Evolutionary conservation across 78 protist species (phyloP), one percentile per base, ranked within the genome.

Genomic region (Abeoforma whisleri): DNA sequence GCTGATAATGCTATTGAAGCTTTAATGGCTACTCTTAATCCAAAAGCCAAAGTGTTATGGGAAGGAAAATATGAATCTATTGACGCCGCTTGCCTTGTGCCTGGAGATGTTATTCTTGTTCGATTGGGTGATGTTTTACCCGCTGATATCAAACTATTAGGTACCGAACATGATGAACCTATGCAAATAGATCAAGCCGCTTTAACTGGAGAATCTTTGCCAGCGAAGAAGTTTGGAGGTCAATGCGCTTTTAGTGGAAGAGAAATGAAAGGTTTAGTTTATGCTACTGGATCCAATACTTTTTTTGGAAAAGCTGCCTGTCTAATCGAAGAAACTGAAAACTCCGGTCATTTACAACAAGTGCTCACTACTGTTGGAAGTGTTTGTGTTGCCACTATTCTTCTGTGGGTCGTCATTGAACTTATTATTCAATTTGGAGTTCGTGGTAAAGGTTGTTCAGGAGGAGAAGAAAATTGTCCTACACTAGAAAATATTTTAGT

Each of bases 1-100:
- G 97, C 97, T 1, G 94, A 62, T 75, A 84, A 87, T 70, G 95
- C 97, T 1, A 88, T 94, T 0, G 91, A 87, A 0, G 97, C 93
- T 2, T 87, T 94, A 30, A 90, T 88, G 91, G 62, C 69, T 8
- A 36, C 89, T 22, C 87, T 94, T 48, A 84, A 89, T 35, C 89
- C 91, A 1, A 1, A 31, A 30, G 81, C 90, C 32, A 80, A 87
- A 12, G 90, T 74, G 25, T 28, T 62, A 32, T 84, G 95, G 32
- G 91, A 91, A 62, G 96, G 97, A 28, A 69, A 48, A 36, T 86
- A 71, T 80, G 38, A 35, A n/a, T 23, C 36, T 35, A 25, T 91
- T 0, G 76, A 75, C 19, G 91, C 95, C 2, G 31, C 69, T 28
- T 76, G 77, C 8, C 37, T 94, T 16, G 97, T 94, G 1, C 94